Percentiles rank a stretch among this genome's conserved stretches.
These are phyloP conservation scores for Pichia kluyveri DNA, from an alignment of 805 yeast species.

Conservation along the genomic window DNA sequence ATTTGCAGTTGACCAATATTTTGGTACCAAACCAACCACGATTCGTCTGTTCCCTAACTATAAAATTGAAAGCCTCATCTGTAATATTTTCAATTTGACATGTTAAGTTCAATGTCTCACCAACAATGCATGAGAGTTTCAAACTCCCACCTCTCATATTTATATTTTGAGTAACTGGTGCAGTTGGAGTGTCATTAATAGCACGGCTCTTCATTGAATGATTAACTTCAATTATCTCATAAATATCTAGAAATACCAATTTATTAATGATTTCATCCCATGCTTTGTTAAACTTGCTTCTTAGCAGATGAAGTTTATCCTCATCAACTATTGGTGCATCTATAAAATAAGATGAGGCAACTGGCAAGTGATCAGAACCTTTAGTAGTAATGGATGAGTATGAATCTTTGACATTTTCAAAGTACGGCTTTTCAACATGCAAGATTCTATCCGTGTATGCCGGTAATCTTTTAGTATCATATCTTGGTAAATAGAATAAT, in stretches of 20 bases:
- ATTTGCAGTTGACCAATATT: slow-evolving; percentile 5
- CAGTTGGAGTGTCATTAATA: slow-evolving; percentile 22
- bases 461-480: slow-evolving; percentile 35
- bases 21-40: slow-evolving; percentile 13
- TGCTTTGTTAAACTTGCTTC: slow-evolving; percentile 27
- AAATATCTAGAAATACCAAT: slow-evolving; percentile 33
- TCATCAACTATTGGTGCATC: slow-evolving; percentile 29
- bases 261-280: slow-evolving; percentile 17
- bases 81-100: slow-evolving; percentile 29
- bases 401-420: slow-evolving; percentile 9
- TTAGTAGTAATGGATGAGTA: slow-evolving; percentile 18
- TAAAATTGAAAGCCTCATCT: slow-evolving; percentile 30
- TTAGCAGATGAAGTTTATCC: slow-evolving; percentile 26
- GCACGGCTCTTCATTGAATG: slow-evolving; percentile 5
- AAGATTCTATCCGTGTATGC: slow-evolving; percentile 54
- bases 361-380: slow-evolving; percentile 52
- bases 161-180: not conserved
- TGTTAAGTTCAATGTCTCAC: slow-evolving; percentile 7
- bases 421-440: slow-evolving; percentile 21
- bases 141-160: not conserved
- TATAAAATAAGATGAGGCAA: slow-evolving; percentile 29
- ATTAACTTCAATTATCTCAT: slow-evolving; percentile 9
- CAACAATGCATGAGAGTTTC: slow-evolving; percentile 2
- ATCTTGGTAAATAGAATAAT: slow-evolving; percentile 10
- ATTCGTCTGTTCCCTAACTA: slow-evolving; percentile 25